A percentile compares a stretch with the other conserved stretches of the same genome.
Evolutionary conservation across 2,329 filamentous ascomycete species (phyloP).

Genomic region (Juglanconis juglandina): DNA sequence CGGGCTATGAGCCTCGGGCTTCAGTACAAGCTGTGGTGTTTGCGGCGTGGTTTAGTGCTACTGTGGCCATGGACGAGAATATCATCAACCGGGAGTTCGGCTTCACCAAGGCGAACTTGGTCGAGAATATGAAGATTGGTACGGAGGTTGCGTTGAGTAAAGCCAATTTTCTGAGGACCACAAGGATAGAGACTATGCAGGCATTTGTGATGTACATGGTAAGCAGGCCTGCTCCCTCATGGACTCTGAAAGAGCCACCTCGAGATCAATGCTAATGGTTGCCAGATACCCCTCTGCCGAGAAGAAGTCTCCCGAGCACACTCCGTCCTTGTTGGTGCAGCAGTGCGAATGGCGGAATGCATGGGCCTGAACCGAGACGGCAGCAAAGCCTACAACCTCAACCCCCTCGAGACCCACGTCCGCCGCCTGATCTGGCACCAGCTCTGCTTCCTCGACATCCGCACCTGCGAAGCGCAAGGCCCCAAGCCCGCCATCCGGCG

Average conservation of each 20-base stretch:
- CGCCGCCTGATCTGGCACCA: slow-evolving; percentile 74
- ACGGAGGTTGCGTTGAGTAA: slow-evolving; percentile 65
- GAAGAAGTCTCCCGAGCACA: slow-evolving; percentile 70
- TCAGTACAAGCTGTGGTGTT: slow-evolving; percentile 68
- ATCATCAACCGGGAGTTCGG: slow-evolving; percentile 49
- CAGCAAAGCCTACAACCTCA: slow-evolving; percentile 57
- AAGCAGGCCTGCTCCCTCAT: slow-evolving; percentile 25
- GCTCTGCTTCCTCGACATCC: slow-evolving; percentile 71
- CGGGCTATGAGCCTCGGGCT: slow-evolving; percentile 58
- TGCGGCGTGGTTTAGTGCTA: slow-evolving; percentile 65
- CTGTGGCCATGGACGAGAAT: slow-evolving; percentile 61
- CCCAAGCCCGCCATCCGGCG: slow-evolving; percentile 68
- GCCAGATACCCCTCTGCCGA: slow-evolving; percentile 66
- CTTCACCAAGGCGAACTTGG: slow-evolving; percentile 51
- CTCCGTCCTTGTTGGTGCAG: slow-evolving; percentile 68
- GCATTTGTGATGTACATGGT: slow-evolving; percentile 75
- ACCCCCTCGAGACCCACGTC: slow-evolving; percentile 66
- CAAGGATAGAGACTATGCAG: slow-evolving; percentile 69
- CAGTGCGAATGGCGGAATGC: slow-evolving; percentile 71
- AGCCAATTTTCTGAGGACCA: slow-evolving; percentile 69
- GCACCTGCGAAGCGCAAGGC: slow-evolving; percentile 71
- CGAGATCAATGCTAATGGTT: slow-evolving; percentile 21
- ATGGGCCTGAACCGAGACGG: slow-evolving; percentile 75
- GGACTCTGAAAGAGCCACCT: background rate
- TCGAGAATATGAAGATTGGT: slow-evolving; percentile 62